Base-by-base conservation (phyloP, 306 rosid species). In the Abrus precatorius region DNA sequence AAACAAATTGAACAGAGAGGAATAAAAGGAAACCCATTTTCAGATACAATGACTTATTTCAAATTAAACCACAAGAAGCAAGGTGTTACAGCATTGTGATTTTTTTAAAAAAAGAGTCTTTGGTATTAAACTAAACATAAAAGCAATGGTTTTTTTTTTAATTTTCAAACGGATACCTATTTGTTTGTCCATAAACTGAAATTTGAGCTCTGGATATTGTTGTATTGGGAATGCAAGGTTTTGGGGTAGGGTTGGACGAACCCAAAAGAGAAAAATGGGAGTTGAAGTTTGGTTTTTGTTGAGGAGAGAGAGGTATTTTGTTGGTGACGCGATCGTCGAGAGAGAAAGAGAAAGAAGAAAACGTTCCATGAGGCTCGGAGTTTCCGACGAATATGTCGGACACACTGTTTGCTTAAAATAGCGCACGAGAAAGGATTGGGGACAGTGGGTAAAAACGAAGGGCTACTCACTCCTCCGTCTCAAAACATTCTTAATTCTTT, bases 331-430 rank as follows among this genome's bases (percentile, higher is more conserved):
- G 69, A 50, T 69, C 66, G 29, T 54, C 71, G 91, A 71, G 79
- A 77, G 80, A 79, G 83, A 78, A 83, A 78, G 76, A 68, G 85
- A 50, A 68, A 70, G 85, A 68, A 77, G 84, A 84, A 81, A 87
- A 59, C 75, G 82, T 78, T 85, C 88, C 91, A 82, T 84, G 83
- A 87, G 75, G 77, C 27, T 86, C 88, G 96, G 91, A 85, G 87
- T 69, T 84, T 85, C 80, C 74, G 70, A 84, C 82, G 84, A 83
- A 60, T 43, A 65, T 68, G 78, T 73, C 54, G 81, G 77, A 77
- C 70, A 52, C 47, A 47, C 61, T 36, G 49, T 50, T 76, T 80
- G 84, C 88, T 82, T 48, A 82, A 86, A 88, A 83, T 84, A 87
- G 87, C 86, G 82, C 88, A 86, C 82, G 84, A 83, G 36, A 44